Evolutionary conservation across 208 protist genomes (phyloP), one percentile per base, ranked within the genome.

Genomic region (Acanthamoeba sp.): DNA sequence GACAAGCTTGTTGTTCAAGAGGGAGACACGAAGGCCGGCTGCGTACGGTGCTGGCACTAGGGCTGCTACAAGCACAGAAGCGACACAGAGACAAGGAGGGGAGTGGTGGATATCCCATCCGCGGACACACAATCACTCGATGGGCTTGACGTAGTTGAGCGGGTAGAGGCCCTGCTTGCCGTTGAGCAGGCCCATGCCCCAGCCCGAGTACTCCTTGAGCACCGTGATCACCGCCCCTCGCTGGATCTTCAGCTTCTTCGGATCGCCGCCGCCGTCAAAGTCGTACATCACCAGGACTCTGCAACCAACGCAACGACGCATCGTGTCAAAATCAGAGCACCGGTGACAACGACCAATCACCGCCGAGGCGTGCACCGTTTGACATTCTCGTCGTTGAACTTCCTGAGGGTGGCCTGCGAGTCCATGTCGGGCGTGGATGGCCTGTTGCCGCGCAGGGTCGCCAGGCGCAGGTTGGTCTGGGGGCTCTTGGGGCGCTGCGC

Each of bases 141-240:
- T 52, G 34, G 40, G 36, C 6, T 50, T 24, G 73, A 32, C 27
- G 73, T 84, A 84, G 73, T 84, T 84, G 73, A 84, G 32, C 22
- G 73, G 73, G 38, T 55, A 84, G 42, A 84, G 73, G 38, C 73
- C 73, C 42, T 50, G 24, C 38, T 84, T 45, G 73, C 73, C 73
- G 73, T 84, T 32, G 73, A 50, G 36, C 38, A 14, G 5, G 27
- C 73, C 73, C 36, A n/a, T 34, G 40, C 24, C 73, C 73, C 73
- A 84, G 32, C 73, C 73, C 24, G 16, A 12, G 42, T 84, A 84
- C 36, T 55, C 42, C 73, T 84, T 52, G 27, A 84, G 16, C 27
- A 84, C 73, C 6, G 73, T 84, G 40, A 84, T n/a, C 20, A 84
- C 27, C n/a, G 29, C 73, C 10, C 73, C 73, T 24, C 57, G 12